phyloP scores from a whole-genome alignment of 2,329 filamentous ascomycete genomes.

The Graphiopsis chlorocephala region DNA sequence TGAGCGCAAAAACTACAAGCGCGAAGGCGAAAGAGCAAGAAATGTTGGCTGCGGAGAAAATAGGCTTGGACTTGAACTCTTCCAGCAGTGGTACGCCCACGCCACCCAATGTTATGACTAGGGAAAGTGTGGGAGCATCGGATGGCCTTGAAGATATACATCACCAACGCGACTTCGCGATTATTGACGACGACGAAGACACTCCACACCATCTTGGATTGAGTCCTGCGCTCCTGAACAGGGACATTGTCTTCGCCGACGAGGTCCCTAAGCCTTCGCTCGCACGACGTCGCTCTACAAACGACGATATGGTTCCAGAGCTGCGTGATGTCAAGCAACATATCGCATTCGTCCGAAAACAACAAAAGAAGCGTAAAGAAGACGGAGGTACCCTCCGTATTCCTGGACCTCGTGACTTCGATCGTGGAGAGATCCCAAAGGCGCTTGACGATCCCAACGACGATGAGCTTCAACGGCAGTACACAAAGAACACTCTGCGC shows the following conservation, averaged over 20 bases:
- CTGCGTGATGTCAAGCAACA: slow-evolving; percentile 62
- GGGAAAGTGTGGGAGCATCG: neutral
- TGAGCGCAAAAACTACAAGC: slow-evolving; percentile 47
- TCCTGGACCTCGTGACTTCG: slow-evolving; percentile 85
- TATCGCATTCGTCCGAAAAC: slow-evolving; percentile 82
- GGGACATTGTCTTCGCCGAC: slow-evolving; percentile 67
- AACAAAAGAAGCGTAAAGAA: slow-evolving; percentile 62
- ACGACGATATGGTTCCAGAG: slow-evolving; percentile 48
- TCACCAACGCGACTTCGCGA: neutral
- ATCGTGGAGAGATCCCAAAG: slow-evolving; percentile 72
- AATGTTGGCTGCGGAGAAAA: slow-evolving; percentile 43
- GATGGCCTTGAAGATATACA: neutral
- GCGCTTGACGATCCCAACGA: slow-evolving; percentile 50
- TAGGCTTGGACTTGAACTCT: slow-evolving; percentile 37
- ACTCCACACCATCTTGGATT: slow-evolving; percentile 27
- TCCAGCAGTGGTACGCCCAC: neutral
- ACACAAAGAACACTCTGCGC: slow-evolving; percentile 28
- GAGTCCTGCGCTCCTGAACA: slow-evolving; percentile 25
- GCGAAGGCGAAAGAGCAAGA: slow-evolving; percentile 49
- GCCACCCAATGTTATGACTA: slow-evolving; percentile 10
- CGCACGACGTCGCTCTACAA: slow-evolving; percentile 36
- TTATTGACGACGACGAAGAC: slow-evolving; percentile 15
- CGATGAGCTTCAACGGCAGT: slow-evolving; percentile 28
- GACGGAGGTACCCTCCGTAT: slow-evolving; percentile 78
- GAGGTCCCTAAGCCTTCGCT: slow-evolving; percentile 47